phyloP scores from a whole-genome alignment of 257 asterid species.

The Solanum virginianum region DNA sequence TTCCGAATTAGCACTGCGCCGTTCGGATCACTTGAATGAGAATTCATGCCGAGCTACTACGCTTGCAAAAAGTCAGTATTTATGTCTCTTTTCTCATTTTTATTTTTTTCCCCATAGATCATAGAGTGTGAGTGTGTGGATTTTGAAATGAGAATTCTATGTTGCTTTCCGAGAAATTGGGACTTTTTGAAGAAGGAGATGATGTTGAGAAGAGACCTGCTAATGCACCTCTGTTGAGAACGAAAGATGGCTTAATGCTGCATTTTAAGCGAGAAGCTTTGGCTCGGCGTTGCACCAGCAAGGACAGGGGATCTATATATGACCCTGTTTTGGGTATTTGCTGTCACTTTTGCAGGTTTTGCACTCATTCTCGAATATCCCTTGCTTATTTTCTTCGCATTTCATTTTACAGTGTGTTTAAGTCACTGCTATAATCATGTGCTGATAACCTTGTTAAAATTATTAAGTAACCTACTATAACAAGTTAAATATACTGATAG shows the following conservation, averaged over 20 bases:
- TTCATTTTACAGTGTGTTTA: neutral
- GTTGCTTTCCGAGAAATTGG: conserved; percentile 13
- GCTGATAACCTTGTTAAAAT: neutral
- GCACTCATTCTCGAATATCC: neutral
- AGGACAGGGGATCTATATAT: conserved; percentile 57
- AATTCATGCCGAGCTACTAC: conserved; percentile 1
- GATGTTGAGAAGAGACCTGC: conserved; percentile 6
- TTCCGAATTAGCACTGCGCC: conserved; percentile 26
- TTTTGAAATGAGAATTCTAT: neutral
- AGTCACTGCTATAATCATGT: neutral
- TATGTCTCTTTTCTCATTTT: neutral
- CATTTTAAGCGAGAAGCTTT: conserved; percentile 26
- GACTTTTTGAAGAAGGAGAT: conserved; percentile 7
- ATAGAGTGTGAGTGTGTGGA: neutral
- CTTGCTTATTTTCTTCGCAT: neutral
- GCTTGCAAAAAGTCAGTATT: conserved; percentile 15
- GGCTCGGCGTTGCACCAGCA: conserved; percentile 32
- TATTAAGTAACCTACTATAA: neutral
- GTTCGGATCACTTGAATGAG: conserved; percentile 45
- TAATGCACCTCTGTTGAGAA: conserved; percentile 13
- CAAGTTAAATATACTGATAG: neutral
- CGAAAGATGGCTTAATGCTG: conserved; percentile 8
- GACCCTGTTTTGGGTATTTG: conserved; percentile 64
- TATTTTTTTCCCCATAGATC: neutral
- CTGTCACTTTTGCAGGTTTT: conserved; percentile 90